phyloP scores from a whole-genome alignment of 2,329 filamentous ascomycete genomes.

The Fusarium sp. region DNA sequence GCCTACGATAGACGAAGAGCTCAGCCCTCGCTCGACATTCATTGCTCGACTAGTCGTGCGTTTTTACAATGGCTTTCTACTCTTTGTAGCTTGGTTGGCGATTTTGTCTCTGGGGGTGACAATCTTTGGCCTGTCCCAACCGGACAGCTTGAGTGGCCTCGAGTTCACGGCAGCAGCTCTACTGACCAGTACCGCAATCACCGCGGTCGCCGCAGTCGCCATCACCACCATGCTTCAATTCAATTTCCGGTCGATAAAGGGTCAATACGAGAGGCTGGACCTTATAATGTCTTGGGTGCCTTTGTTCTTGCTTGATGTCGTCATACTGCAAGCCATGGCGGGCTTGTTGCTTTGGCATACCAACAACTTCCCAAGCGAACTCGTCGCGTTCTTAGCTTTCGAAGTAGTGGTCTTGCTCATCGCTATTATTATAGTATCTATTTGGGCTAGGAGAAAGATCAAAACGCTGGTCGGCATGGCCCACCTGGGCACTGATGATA shows the following conservation, averaged over 20 bases:
- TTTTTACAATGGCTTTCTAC: not conserved
- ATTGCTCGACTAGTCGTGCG: not conserved
- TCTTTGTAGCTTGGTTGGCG: not conserved
- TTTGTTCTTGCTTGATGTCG: not conserved
- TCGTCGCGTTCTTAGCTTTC: not conserved
- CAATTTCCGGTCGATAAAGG: not conserved
- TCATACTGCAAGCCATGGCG: not conserved
- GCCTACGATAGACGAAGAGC: not conserved
- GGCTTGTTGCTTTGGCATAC: not conserved
- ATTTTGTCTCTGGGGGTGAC: not conserved
- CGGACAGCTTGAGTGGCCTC: not conserved
- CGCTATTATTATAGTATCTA: not conserved
- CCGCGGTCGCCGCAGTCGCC: not conserved
- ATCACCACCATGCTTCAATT: not conserved
- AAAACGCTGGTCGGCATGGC: not conserved
- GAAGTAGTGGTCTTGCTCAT: not conserved
- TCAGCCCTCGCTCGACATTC: not conserved
- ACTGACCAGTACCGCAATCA: not conserved
- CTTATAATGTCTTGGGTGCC: not conserved
- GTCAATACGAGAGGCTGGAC: not conserved
- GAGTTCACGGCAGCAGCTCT: not conserved
- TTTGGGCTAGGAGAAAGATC: not conserved
- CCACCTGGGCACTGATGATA: not conserved
- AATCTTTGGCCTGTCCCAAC: not conserved
- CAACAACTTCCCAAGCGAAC: not conserved